phyloP scores from a whole-genome alignment of 306 rosid genomes.

The Dryas alaskensis region DNA sequence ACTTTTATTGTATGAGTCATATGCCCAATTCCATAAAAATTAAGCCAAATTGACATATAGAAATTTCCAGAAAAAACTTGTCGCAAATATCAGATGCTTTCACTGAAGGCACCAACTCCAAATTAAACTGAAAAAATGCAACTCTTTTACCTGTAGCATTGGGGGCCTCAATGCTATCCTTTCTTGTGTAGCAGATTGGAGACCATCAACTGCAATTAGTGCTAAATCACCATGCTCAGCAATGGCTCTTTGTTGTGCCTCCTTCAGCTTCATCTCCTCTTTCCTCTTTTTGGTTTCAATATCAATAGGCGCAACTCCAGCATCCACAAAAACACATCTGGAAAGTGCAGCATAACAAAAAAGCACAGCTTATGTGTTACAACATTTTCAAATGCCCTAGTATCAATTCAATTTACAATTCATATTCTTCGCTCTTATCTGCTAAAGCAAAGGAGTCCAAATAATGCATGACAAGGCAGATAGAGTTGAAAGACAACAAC shows the following conservation, averaged over 20 bases:
- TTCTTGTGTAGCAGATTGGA: conserved; percentile 65
- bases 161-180: conserved; percentile 85
- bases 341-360: conserved; percentile 28
- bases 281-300: conserved; percentile 85
- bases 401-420: conserved; percentile 4
- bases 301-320: conserved; percentile 86
- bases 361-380: not conserved
- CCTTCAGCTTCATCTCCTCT: conserved; percentile 79
- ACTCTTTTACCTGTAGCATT: conserved; percentile 78
- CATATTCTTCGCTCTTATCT: not conserved
- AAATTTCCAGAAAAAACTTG: not conserved
- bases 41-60: not conserved
- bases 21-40: not conserved
- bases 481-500: not conserved
- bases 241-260: conserved; percentile 67
- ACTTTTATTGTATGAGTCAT: not conserved
- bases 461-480: not conserved
- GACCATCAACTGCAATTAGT: conserved; percentile 77
- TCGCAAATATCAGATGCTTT: not conserved
- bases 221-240: conserved; percentile 93
- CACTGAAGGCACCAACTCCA: not conserved
- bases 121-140: conserved; percentile 10
- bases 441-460: not conserved
- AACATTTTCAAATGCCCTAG: not conserved
- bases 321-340: conserved; percentile 95